Evolutionary conservation across 805 yeast species (phyloP).

Genomic region (Zygoascus ofunaensis): DNA sequence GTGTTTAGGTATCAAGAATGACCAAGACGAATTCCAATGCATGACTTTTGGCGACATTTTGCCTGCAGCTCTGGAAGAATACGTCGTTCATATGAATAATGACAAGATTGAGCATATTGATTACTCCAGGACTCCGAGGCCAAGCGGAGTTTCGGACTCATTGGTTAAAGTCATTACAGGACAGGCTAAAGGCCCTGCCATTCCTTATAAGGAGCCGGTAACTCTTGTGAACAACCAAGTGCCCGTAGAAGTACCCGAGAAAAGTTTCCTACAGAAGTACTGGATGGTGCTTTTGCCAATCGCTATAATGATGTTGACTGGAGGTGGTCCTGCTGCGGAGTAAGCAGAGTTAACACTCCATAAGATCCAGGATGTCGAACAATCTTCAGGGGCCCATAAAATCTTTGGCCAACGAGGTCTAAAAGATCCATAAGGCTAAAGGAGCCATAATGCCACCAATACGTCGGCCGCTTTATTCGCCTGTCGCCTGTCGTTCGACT

Average conservation of each 20-base stretch:
- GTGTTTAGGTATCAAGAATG: conserved; percentile 13
- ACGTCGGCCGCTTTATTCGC: too few species aligned
- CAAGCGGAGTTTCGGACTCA: not conserved
- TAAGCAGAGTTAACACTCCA: not conserved
- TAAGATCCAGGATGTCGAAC: not conserved
- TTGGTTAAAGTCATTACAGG: not conserved
- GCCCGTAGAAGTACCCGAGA: conserved; percentile 16
- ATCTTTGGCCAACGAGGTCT: too few species aligned
- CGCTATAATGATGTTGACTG: conserved; percentile 17
- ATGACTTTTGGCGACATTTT: conserved; percentile 6
- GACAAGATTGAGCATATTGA: conserved; percentile 8
- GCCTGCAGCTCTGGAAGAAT: conserved; percentile 5
- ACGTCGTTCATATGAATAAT: conserved; percentile 3
- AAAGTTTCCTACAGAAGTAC: conserved; percentile 24
- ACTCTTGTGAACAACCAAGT: conserved; percentile 22
- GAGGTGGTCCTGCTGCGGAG: conserved; percentile 13
- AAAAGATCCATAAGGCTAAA: too few species aligned
- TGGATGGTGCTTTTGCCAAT: conserved; percentile 24
- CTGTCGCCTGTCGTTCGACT: too few species aligned
- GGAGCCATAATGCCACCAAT: too few species aligned
- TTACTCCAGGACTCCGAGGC: conserved; percentile 5
- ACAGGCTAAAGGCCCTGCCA: conserved; percentile 14
- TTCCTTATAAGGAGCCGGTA: conserved; percentile 17
- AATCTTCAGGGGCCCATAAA: not conserved
- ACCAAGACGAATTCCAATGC: conserved; percentile 11